A percentile compares a stretch with the other conserved stretches of the same genome.
phyloP scores from a whole-genome alignment of 331 rosid genomes.

The Stylosanthes scabra region DNA sequence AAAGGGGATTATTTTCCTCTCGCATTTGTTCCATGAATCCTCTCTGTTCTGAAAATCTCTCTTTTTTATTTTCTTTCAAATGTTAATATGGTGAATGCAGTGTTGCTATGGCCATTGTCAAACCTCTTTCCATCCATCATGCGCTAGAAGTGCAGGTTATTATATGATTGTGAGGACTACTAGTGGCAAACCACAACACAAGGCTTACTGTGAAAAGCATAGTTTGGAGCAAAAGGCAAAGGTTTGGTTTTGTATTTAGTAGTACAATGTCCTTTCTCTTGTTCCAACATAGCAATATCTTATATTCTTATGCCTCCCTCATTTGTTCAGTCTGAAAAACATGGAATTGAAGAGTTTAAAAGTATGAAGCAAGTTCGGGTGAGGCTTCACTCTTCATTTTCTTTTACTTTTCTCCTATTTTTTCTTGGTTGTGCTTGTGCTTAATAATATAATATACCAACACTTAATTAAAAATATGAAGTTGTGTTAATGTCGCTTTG shows the following conservation, averaged over 20 bases:
- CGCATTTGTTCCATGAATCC: constrained; percentile 2
- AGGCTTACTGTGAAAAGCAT: constrained; percentile 95
- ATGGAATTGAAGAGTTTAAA: constrained; percentile 90
- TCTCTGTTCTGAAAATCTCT: constrained; percentile 5
- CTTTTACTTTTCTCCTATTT: background rate
- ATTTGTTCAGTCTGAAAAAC: constrained; percentile 82
- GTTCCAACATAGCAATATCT: constrained; percentile 27
- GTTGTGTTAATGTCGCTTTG: background rate
- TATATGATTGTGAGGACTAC: constrained; percentile 71
- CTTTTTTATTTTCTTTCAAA: constrained; percentile 22
- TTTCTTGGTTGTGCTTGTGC: background rate
- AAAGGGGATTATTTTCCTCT: constrained; percentile 9
- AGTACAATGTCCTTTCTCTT: constrained; percentile 9
- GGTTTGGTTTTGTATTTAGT: constrained; percentile 50
- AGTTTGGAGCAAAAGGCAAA: constrained; percentile 90
- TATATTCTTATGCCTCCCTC: constrained; percentile 36
- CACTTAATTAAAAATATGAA: background rate
- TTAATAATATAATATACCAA: constrained; percentile 2
- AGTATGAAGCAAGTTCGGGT: constrained; percentile 89
- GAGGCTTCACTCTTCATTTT: constrained; percentile 38
- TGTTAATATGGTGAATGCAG: constrained; percentile 55
- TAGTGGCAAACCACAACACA: constrained; percentile 88
- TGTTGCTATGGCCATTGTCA: constrained; percentile 96
- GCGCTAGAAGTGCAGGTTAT: constrained; percentile 90
- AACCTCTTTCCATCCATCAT: constrained; percentile 83